A percentile compares a stretch with the other conserved stretches of the same genome.
Evolutionary conservation across 257 asterid genomes (phyloP).

Genomic region (Solanum chiquidenum): DNA sequence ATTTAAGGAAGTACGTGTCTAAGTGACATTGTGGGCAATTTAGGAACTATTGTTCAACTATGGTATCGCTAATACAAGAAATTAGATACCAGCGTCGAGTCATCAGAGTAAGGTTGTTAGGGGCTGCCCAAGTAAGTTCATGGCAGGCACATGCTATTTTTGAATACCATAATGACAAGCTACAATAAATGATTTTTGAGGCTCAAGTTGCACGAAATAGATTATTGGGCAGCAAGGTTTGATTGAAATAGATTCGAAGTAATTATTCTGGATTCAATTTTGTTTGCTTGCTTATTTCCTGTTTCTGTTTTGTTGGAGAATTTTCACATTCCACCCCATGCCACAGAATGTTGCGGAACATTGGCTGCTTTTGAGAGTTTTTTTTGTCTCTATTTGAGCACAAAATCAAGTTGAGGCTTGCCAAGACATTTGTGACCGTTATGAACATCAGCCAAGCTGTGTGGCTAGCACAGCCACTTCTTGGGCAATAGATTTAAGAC

Average conservation of each 20-base stretch:
- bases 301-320: background rate
- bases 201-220: background rate
- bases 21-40: background rate
- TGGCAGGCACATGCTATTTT: background rate
- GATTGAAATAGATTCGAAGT: background rate
- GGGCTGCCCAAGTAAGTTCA: background rate
- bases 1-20: background rate
- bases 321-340: background rate
- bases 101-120: background rate
- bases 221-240: background rate
- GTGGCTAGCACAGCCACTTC: background rate
- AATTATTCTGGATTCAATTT: background rate
- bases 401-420: background rate
- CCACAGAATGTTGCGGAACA: background rate
- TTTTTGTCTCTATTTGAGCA: background rate
- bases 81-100: background rate
- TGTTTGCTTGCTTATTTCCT: background rate
- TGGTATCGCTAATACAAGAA: background rate
- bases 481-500: background rate
- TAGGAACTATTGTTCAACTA: background rate
- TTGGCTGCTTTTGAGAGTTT: background rate
- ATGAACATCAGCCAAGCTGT: background rate
- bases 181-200: background rate
- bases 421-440: background rate
- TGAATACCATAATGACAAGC: background rate